Percentiles rank a stretch among this genome's conserved stretches.
Conservation (phyloP, 805 yeast genomes). For the Citeromyces nyonsensis region DNA sequence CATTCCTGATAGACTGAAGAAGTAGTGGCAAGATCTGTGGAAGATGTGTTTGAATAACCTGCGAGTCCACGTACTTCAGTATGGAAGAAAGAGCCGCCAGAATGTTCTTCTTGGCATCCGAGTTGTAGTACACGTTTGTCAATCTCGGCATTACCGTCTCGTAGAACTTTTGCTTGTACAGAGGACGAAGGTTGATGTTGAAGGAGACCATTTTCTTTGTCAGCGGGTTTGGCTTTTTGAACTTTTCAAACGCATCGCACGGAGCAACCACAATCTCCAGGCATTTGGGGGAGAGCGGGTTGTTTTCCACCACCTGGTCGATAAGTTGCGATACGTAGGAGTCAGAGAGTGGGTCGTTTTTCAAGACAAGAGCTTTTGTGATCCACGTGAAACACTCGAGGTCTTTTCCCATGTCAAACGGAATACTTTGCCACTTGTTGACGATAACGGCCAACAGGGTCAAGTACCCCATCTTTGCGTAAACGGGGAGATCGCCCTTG, state of each 20-base stretch:
- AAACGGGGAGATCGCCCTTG: slow-evolving; percentile 8
- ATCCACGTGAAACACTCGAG: slow-evolving; percentile 38
- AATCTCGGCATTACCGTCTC: slow-evolving; percentile 40
- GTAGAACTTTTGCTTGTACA: slow-evolving; percentile 76
- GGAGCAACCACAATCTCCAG: slow-evolving; percentile 58
- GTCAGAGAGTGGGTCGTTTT: slow-evolving; percentile 28
- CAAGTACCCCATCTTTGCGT: slow-evolving; percentile 35
- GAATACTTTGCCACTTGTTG: slow-evolving; percentile 38
- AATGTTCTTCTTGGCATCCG: slow-evolving; percentile 21
- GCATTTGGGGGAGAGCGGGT: slow-evolving; percentile 29
- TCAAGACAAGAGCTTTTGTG: slow-evolving; percentile 52
- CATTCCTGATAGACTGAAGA: slow-evolving; percentile 34
- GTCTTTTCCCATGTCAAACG: slow-evolving; percentile 9
- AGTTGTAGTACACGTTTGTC: slow-evolving; percentile 25
- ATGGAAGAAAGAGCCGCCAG: slow-evolving; percentile 55
- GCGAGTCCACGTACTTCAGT: slow-evolving; percentile 42
- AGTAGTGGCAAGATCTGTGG: slow-evolving; percentile 54
- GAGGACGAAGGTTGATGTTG: slow-evolving; percentile 44
- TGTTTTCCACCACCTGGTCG: slow-evolving; percentile 12
- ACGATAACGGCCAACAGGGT: slow-evolving; percentile 36
- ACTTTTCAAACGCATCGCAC: slow-evolving; percentile 37
- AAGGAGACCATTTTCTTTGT: slow-evolving; percentile 14
- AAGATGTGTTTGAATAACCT: slow-evolving; percentile 51
- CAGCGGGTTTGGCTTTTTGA: slow-evolving; percentile 14
- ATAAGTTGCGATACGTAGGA: slow-evolving; percentile 19